Base-by-base conservation (phyloP, 345 rosid genomes). In the Ceriops zippeliana region DNA sequence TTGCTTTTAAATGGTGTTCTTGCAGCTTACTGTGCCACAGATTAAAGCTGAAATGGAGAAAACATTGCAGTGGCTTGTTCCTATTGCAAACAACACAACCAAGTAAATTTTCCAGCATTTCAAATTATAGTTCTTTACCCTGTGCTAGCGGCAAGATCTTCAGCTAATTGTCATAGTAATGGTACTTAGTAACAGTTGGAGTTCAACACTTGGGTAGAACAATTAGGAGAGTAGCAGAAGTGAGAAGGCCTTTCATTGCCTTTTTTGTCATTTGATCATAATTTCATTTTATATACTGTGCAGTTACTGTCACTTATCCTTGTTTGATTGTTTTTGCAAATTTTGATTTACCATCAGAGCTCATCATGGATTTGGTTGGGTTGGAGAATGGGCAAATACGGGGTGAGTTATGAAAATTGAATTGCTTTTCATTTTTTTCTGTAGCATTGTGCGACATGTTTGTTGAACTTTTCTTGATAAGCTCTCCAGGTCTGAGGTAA, bases 311-410 rank as follows among this genome's bases (percentile, higher is more conserved):
- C 52, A 30, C 57, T 61, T 62, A 58, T 19, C 38, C 71, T 46
- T 62, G 21, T 61, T 26, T 58, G 78, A 51, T n/a, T 52, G 11
- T 46, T 66, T 75, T 79, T 53, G 30, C 63, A 27, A 49, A 21
- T 56, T 73, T 64, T 69, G 52, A 20, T 70, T 62, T 38, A 2
- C 56, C 56, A 79, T 67, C 70, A 95, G 98, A 73, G 99, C 99
- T 56, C 99, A 95, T 86, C 99, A 95, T 57, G 99, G 99, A 69
- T 92, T 95, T 73, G 99, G 99, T 54, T 95, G 99, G 99, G 99
- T 95, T 63, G 99, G 99, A 76, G 97, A 95, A 84, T 92, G 98
- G 99, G 99, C 99, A 21, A 91, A 91, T 73, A 85, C 97, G 0
- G 99, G 99, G 98, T 91, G 76, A 80, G 88, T 70, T 68, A 37